Evolutionary conservation across 2,329 filamentous ascomycete genomes (phyloP).

Genomic region (Juglanconis juglandina): DNA sequence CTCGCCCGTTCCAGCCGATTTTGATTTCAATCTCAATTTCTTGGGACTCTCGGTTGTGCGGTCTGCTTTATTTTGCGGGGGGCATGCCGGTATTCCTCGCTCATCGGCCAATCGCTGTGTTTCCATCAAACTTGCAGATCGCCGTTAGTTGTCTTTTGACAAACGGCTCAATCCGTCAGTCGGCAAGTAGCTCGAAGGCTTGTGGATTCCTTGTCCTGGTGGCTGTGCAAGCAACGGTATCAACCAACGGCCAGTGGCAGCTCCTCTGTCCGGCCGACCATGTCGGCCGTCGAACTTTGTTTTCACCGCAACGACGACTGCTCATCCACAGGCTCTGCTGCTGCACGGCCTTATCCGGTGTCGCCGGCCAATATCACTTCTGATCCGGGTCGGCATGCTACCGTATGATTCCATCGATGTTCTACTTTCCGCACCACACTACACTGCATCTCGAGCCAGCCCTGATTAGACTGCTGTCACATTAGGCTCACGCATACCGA

Average conservation of each 20-base stretch:
- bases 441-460: neutral
- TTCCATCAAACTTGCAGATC: neutral
- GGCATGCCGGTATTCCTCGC: constrained; percentile 4
- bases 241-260: neutral
- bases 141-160: neutral
- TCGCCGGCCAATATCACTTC: constrained; percentile 5
- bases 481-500: constrained; percentile 3
- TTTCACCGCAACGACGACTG: neutral
- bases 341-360: constrained; percentile 5
- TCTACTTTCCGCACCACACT: constrained; percentile 8
- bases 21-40: neutral
- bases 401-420: constrained; percentile 12
- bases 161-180: neutral
- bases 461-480: neutral
- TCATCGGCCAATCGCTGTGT: constrained; percentile 11
- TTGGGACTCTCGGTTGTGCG: neutral
- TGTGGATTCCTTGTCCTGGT: neutral
- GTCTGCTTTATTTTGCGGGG: neutral
- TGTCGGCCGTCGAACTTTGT: neutral
- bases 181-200: neutral
- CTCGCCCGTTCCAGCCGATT: no score
- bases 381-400: constrained; percentile 3
- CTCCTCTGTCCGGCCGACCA: neutral
- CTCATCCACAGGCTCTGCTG: neutral
- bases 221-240: neutral